phyloP scores from a whole-genome alignment of 495 filamentous ascomycete species.

The Lasiosphaeria ovina region DNA sequence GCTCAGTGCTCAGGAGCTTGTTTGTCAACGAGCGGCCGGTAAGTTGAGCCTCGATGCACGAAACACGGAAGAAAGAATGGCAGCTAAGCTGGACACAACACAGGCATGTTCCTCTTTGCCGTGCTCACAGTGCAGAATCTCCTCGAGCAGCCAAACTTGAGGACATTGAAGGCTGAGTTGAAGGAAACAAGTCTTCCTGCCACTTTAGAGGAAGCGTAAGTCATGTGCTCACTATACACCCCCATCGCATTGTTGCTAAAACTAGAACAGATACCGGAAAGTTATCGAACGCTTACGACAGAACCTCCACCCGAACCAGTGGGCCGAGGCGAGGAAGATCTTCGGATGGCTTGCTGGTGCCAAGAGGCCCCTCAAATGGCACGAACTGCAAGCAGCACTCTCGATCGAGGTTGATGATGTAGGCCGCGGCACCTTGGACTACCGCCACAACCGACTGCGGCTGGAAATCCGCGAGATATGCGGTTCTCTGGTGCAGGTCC shows the following conservation, averaged over 20 bases:
- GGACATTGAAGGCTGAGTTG: conserved; percentile 33
- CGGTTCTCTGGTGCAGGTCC: conserved; percentile 43
- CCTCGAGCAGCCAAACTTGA: conserved; percentile 27
- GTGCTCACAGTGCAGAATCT: conserved; percentile 46
- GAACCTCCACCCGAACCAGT: conserved; percentile 19
- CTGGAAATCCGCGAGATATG: conserved; percentile 39
- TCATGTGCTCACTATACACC: neutral
- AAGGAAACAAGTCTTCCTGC: conserved; percentile 31
- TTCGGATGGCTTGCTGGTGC: conserved; percentile 46
- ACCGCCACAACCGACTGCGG: conserved; percentile 28
- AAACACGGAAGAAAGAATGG: too few relatives aligned
- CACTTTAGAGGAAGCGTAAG: conserved; percentile 43
- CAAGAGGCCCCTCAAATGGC: conserved; percentile 44
- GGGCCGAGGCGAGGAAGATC: conserved; percentile 32
- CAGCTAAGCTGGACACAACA: neutral
- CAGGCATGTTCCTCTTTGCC: conserved; percentile 53
- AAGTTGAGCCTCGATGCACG: neutral
- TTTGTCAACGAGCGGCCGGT: conserved; percentile 12
- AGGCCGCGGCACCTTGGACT: conserved; percentile 17
- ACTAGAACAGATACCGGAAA: conserved; percentile 35
- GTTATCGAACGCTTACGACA: conserved; percentile 37
- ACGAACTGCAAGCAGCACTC: conserved; percentile 47
- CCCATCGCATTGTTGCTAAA: neutral
- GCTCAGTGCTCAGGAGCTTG: conserved; percentile 11
- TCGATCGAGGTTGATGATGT: conserved; percentile 28